Evolutionary conservation across 1,284 basidiomycete species (phyloP).

Genomic region (Pseudomicrostroma phylloplanum): DNA sequence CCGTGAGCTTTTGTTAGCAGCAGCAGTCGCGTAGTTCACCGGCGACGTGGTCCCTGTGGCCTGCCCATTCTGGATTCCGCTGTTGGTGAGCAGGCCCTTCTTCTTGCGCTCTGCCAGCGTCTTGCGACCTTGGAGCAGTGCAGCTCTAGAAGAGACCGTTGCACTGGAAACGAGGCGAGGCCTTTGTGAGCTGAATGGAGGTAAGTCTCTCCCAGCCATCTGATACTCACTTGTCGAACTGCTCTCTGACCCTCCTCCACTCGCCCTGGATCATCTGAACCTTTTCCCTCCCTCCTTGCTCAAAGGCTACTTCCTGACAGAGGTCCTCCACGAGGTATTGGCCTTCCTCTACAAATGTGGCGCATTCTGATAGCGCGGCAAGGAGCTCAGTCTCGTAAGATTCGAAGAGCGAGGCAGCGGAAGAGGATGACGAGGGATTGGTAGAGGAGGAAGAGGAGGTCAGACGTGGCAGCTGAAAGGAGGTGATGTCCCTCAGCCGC

Average conservation of each 20-base stretch:
- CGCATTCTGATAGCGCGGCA: neutral
- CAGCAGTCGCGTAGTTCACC: neutral
- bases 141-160: neutral
- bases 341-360: neutral
- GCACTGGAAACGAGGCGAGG: neutral
- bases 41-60: neutral
- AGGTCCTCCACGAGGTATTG: neutral
- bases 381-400: slow-evolving; percentile 1
- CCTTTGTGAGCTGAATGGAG: neutral
- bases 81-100: neutral
- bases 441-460: neutral
- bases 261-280: neutral
- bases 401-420: neutral
- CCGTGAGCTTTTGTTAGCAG: too few species aligned
- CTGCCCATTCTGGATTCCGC: neutral
- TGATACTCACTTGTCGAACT: neutral
- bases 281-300: neutral
- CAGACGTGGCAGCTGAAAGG: slow-evolving; percentile 5
- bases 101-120: slow-evolving; percentile 2
- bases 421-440: neutral
- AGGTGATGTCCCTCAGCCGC: neutral
- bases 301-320: neutral
- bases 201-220: neutral
- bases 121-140: neutral
- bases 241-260: neutral